A percentile compares a stretch with the other conserved stretches of the same genome.
phyloP scores from a whole-genome alignment of 2,329 filamentous ascomycete species.

The Pseudocercospora eumusae region DNA sequence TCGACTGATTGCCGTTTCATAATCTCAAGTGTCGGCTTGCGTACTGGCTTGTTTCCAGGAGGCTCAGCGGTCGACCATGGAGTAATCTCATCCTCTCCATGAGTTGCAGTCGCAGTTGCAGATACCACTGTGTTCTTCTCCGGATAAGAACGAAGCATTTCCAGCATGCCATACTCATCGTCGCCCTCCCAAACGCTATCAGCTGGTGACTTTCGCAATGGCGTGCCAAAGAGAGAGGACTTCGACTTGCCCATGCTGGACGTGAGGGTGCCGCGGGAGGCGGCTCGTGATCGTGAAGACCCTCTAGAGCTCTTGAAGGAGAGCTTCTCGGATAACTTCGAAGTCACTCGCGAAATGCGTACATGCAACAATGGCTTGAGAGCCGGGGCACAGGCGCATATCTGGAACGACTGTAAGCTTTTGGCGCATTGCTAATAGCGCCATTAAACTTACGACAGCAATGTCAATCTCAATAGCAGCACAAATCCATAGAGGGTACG shows the following conservation, averaged over 20 bases:
- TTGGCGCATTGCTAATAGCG: not conserved
- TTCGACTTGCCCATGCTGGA: constrained; percentile 9
- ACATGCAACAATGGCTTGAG: constrained; percentile 39
- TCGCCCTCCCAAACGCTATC: constrained; percentile 26
- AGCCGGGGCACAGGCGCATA: constrained; percentile 44
- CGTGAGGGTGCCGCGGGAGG: constrained; percentile 5
- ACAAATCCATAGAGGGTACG: constrained; percentile 51
- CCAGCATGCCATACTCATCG: constrained; percentile 22
- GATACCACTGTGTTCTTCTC: not conserved
- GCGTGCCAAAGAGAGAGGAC: constrained; percentile 17
- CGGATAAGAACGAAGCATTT: constrained; percentile 5
- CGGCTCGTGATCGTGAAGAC: constrained; percentile 1
- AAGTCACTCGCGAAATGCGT: constrained; percentile 29
- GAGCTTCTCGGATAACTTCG: constrained; percentile 20
- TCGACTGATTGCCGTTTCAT: constrained; percentile 28
- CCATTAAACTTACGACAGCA: constrained; percentile 45
- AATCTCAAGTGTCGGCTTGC: constrained; percentile 23
- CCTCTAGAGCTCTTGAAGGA: constrained; percentile 28
- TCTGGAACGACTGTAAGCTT: constrained; percentile 28
- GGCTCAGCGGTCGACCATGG: not conserved
- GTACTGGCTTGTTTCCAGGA: not conserved
- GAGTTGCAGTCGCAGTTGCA: not conserved
- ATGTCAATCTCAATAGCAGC: constrained; percentile 51
- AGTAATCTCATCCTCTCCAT: constrained; percentile 4
- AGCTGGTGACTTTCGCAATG: constrained; percentile 17